A percentile compares a stretch with the other conserved stretches of the same genome.
Evolutionary conservation across 1,139 yeast genomes (phyloP).

Genomic region (Suhomyces bribrorum): DNA sequence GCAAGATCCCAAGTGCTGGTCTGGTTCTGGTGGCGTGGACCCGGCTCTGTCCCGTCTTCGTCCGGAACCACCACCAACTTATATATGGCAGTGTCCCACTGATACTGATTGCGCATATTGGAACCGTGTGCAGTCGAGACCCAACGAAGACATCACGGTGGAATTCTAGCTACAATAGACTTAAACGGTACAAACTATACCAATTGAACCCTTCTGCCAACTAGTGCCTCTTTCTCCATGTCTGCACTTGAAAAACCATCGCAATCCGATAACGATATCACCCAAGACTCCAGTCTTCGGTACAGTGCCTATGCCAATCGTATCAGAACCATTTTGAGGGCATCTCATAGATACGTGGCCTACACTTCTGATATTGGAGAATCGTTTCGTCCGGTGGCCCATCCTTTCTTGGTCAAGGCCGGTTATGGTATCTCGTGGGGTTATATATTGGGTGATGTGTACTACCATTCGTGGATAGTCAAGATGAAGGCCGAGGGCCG

Average conservation of each 20-base stretch:
- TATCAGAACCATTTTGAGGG: constrained; percentile 64
- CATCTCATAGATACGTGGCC: constrained; percentile 84
- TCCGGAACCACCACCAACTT: too few relatives aligned
- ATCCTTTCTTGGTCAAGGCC: constrained; percentile 59
- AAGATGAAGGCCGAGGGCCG: constrained; percentile 68
- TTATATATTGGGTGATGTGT: constrained; percentile 77
- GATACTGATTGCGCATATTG: too few relatives aligned
- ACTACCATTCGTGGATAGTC: constrained; percentile 75
- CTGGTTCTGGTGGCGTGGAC: too few relatives aligned
- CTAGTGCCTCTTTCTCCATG: background rate
- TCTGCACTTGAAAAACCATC: constrained; percentile 4
- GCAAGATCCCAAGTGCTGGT: too few relatives aligned
- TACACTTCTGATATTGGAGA: constrained; percentile 89
- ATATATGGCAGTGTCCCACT: too few relatives aligned
- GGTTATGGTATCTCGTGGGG: constrained; percentile 81
- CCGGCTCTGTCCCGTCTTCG: too few relatives aligned
- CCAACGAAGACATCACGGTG: too few relatives aligned
- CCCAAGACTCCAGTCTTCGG: constrained; percentile 59
- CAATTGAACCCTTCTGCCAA: too few relatives aligned
- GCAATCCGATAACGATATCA: constrained; percentile 14
- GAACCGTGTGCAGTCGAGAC: background rate
- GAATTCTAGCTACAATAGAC: too few relatives aligned
- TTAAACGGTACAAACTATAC: too few relatives aligned
- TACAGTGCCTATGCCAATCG: constrained; percentile 84
- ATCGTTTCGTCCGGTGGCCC: constrained; percentile 85